phyloP scores from a whole-genome alignment of 83 land plant genomes.

The Picea abies region DNA sequence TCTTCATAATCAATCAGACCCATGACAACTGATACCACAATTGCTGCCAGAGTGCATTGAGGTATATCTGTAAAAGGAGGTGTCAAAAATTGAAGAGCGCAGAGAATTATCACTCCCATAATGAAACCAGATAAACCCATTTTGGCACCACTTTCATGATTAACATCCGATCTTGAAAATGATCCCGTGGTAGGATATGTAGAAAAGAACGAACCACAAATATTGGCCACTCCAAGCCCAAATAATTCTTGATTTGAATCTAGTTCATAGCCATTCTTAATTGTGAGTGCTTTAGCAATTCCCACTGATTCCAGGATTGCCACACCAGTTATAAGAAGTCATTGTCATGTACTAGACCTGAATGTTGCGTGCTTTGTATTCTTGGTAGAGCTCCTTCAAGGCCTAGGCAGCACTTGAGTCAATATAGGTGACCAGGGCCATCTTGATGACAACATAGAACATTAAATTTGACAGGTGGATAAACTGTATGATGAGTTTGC shows the following conservation, averaged over 20 bases:
- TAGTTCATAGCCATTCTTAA: conserved; percentile 92
- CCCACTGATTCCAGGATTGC: conserved; percentile 99
- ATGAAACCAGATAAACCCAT: too few species aligned
- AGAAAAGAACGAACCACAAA: conserved; percentile 88
- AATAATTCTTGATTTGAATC: conserved; percentile 97
- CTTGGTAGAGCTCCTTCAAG: too few species aligned
- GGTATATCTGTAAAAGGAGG: not conserved
- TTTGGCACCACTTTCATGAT: conserved; percentile 43
- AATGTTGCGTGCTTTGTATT: too few species aligned
- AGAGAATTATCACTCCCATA: conserved; percentile 16
- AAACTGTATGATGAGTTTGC: too few species aligned
- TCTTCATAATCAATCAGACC: too few species aligned
- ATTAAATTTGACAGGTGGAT: too few species aligned
- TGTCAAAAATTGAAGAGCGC: conserved; percentile 42
- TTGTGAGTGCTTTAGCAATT: conserved; percentile 93
- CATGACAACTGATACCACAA: too few species aligned
- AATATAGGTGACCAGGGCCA: accelerated
- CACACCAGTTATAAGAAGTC: conserved; percentile 90
- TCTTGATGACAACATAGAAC: too few species aligned
- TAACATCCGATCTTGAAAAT: conserved; percentile 97
- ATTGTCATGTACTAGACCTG: too few species aligned
- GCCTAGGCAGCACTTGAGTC: too few species aligned
- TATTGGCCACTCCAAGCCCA: conserved; percentile 93
- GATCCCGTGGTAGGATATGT: conserved; percentile 93
- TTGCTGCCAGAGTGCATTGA: not conserved